Conservation (phyloP, 192 early-diverging fungal species). For the Mortierella hygrophila region DNA sequence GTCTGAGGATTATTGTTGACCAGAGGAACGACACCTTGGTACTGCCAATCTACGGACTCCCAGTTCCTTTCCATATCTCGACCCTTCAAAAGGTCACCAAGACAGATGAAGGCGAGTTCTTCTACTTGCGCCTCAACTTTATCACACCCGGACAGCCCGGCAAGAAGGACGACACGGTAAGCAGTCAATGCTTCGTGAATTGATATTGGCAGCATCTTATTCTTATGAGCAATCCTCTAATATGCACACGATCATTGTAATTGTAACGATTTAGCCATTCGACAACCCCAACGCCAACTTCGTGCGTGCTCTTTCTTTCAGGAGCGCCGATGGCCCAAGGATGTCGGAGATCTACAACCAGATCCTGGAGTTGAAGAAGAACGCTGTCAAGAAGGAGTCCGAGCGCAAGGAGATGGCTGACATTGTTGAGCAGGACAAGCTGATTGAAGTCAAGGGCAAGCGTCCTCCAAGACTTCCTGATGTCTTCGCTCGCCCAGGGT, state of each 20-base stretch:
- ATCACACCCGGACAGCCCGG: slow-evolving; percentile 94
- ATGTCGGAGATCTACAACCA: slow-evolving; percentile 89
- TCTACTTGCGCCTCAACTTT: slow-evolving; percentile 95
- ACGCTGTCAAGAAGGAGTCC: slow-evolving; percentile 90
- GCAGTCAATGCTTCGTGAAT: neutral
- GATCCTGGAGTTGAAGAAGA: slow-evolving; percentile 94
- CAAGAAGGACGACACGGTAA: slow-evolving; percentile 87
- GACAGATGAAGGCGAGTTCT: slow-evolving; percentile 92
- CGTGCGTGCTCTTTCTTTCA: slow-evolving; percentile 92
- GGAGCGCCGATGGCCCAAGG: slow-evolving; percentile 84
- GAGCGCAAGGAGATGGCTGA: slow-evolving; percentile 97
- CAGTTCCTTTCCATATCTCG: slow-evolving; percentile 98
- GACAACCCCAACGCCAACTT: slow-evolving; percentile 92
- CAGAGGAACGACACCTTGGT: slow-evolving; percentile 88
- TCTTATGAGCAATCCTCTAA: neutral
- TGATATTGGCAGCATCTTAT: neutral
- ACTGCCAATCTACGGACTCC: slow-evolving; percentile 94
- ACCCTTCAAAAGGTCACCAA: slow-evolving; percentile 95
- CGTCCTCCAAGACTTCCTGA: slow-evolving; percentile 83
- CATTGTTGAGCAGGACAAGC: slow-evolving; percentile 93
- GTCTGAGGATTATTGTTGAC: slow-evolving; percentile 92
- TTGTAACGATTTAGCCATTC: slow-evolving; percentile 68
- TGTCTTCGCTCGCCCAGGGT: slow-evolving; percentile 91
- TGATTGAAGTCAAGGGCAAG: slow-evolving; percentile 81
- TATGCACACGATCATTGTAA: neutral